phyloP scores from a whole-genome alignment of 2,329 filamentous ascomycete species.

The Dactylellina sp. region DNA sequence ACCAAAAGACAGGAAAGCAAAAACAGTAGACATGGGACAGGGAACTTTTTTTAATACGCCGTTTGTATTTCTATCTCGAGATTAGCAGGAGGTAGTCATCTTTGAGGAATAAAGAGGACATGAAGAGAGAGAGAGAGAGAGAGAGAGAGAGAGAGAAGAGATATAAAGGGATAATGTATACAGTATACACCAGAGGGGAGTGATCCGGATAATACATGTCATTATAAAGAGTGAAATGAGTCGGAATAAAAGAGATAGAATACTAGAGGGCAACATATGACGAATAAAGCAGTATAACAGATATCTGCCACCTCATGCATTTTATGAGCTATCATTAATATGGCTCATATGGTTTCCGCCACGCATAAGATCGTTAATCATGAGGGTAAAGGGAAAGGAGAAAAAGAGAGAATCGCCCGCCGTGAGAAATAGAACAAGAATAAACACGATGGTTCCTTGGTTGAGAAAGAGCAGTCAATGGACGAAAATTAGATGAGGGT shows the following conservation, averaged over 20 bases:
- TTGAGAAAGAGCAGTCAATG: not conserved
- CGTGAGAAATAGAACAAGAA: not conserved
- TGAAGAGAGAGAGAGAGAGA: not conserved
- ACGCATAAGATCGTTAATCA: not conserved
- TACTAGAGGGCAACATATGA: not conserved
- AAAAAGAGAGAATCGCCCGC: not conserved
- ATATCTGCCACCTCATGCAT: constrained; percentile 2
- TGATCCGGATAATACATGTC: constrained; percentile 5
- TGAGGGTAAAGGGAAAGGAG: not conserved
- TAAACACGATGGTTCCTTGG: too few relatives aligned
- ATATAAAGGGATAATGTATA: too few relatives aligned
- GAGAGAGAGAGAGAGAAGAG: not conserved
- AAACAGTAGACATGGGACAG: not conserved
- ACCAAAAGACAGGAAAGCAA: not conserved
- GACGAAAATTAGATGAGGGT: not conserved
- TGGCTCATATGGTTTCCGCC: not conserved
- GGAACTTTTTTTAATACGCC: constrained; percentile 2
- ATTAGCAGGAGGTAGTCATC: not conserved
- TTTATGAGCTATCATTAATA: not conserved
- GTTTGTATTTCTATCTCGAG: constrained; percentile 8
- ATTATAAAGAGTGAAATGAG: not conserved
- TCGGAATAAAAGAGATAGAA: not conserved
- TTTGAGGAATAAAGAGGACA: too few relatives aligned
- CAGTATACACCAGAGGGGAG: not conserved
- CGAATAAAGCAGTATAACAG: not conserved